Conservation (phyloP, 805 yeast species). For the Blastobotrys parvus region DNA sequence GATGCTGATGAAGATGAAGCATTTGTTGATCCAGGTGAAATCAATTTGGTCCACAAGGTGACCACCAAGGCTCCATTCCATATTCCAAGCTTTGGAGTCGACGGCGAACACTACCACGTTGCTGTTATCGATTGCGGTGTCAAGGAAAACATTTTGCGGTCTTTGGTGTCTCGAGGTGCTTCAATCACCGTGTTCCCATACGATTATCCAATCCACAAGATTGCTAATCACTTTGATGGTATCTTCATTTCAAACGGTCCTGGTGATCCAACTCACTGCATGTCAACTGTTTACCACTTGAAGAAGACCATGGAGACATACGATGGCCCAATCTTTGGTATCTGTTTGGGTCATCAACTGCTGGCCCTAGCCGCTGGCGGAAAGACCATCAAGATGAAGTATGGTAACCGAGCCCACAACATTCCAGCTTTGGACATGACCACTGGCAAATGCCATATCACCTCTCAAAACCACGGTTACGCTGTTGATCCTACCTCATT, state of each 20-base stretch:
- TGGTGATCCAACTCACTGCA: constrained; percentile 93
- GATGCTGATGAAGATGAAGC: constrained; percentile 90
- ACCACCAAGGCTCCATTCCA: constrained; percentile 95
- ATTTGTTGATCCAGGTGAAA: constrained; percentile 80
- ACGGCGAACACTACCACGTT: constrained; percentile 54
- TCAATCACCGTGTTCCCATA: constrained; percentile 94
- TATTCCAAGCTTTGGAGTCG: constrained; percentile 48
- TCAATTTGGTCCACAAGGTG: constrained; percentile 86
- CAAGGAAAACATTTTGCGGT: constrained; percentile 92
- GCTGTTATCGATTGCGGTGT: constrained; percentile 98
- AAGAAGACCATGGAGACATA: constrained; percentile 58
- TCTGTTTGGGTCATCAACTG: constrained; percentile 95
- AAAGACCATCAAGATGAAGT: constrained; percentile 82
- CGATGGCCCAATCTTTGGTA: constrained; percentile 89
- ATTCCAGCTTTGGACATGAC: constrained; percentile 88
- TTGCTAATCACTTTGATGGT: constrained; percentile 91
- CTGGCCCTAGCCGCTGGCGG: constrained; percentile 95
- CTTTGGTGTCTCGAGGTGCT: constrained; percentile 91
- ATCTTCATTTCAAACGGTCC: constrained; percentile 93
- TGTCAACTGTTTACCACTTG: constrained; percentile 66
- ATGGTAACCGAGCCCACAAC: constrained; percentile 98
- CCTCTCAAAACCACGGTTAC: constrained; percentile 98
- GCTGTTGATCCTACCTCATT: constrained; percentile 84
- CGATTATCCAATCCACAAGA: constrained; percentile 84
- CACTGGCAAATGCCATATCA: constrained; percentile 92